Evolutionary conservation across 257 asterid species (phyloP).

Genomic region (Ophiorrhiza pumila): DNA sequence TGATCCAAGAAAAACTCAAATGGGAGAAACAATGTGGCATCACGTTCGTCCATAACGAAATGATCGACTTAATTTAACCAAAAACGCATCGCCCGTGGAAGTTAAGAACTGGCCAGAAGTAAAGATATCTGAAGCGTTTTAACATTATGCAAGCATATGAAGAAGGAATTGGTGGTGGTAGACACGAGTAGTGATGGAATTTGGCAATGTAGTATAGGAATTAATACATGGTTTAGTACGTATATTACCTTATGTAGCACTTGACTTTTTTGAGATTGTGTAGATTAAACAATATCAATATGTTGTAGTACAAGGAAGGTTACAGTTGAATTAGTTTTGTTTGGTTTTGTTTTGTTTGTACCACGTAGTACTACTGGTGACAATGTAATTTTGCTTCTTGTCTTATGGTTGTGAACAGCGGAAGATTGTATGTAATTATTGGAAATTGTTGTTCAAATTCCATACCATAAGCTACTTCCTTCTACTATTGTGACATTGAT

Average conservation of each 20-base stretch:
- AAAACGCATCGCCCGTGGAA: background rate
- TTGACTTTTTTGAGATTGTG: constrained; percentile 8
- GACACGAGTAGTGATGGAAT: background rate
- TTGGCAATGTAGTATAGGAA: background rate
- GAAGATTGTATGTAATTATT: background rate
- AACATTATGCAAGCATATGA: background rate
- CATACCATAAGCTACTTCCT: too few relatives aligned
- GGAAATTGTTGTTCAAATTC: too few relatives aligned
- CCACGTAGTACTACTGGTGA: background rate
- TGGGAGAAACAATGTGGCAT: background rate
- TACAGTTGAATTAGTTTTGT: constrained; percentile 15
- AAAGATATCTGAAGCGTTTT: background rate
- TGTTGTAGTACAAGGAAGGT: background rate
- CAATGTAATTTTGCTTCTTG: constrained; percentile 1
- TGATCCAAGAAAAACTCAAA: constrained; percentile 5
- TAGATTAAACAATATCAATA: background rate
- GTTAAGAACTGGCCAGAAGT: background rate
- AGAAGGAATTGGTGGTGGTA: background rate
- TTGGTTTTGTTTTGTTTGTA: background rate
- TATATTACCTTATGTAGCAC: constrained; percentile 1
- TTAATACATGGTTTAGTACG: background rate
- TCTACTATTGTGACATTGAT: too few relatives aligned
- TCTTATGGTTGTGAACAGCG: background rate
- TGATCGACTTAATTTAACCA: background rate
- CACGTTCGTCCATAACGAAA: too few relatives aligned